phyloP scores from a whole-genome alignment of 768 basidiomycete genomes.

The Rhizopogon roseolus region DNA sequence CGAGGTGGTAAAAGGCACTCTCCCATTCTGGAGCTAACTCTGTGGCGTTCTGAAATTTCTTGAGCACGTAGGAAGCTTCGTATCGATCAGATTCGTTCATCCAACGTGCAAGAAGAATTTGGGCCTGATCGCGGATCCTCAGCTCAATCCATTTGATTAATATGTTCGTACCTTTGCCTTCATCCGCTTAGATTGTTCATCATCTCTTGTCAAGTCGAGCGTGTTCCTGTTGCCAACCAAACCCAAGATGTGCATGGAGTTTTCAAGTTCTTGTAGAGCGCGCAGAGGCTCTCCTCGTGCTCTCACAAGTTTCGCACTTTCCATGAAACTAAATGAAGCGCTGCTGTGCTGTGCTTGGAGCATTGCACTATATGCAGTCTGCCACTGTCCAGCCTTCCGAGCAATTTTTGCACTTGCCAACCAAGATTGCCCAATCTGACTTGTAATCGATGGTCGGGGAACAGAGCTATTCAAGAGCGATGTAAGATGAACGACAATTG shows the following conservation, averaged over 20 bases:
- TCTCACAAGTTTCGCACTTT: constrained; percentile 84
- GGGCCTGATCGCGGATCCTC: constrained; percentile 43
- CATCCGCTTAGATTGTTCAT: constrained; percentile 46
- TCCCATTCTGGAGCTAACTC: constrained; percentile 62
- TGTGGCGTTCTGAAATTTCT: constrained; percentile 49
- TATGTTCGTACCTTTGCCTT: constrained; percentile 61
- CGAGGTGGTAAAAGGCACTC: constrained; percentile 80
- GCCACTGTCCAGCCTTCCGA: constrained; percentile 90
- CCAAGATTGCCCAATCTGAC: constrained; percentile 83
- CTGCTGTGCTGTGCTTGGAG: constrained; percentile 80
- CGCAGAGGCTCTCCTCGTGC: constrained; percentile 75
- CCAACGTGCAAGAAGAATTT: constrained; percentile 84
- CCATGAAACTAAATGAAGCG: constrained; percentile 76
- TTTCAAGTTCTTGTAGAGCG: constrained; percentile 84
- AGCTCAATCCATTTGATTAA: background rate
- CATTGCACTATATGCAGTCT: constrained; percentile 94
- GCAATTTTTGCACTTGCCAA: constrained; percentile 93
- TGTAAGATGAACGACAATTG: background rate
- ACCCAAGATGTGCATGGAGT: constrained; percentile 54
- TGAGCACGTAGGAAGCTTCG: constrained; percentile 57
- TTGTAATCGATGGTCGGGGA: constrained; percentile 35
- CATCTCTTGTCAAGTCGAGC: constrained; percentile 51
- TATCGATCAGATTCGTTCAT: constrained; percentile 87
- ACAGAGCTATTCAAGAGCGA: constrained; percentile 2
- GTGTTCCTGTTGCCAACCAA: constrained; percentile 36